Base-by-base conservation (phyloP, 371 early-diverging fungal genomes). In the Chytridium lagenaria region DNA sequence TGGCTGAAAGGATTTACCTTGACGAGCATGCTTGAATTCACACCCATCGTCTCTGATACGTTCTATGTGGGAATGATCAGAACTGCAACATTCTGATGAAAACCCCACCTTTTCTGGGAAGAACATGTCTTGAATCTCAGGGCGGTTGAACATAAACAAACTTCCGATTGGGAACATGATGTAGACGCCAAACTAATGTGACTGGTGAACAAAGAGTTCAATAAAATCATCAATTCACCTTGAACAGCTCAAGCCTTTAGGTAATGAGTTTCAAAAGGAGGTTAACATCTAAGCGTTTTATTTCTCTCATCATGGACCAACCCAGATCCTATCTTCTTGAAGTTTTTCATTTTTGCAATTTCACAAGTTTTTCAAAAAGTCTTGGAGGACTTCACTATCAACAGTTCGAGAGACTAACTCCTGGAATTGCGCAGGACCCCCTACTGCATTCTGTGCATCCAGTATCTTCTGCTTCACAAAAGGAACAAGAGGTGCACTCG, bases 161-260 rank as follows among this genome's bases (percentile, higher is more conserved):
- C 76, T 70, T 0, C 78, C 81, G 36, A 84, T 67, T 1, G 85
- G 85, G 75, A 84, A 84, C 76, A 84, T 74, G 67, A 81, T 81
- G 73, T 84, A 84, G 37, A 84, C 39, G 12, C 80, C 78, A 70
- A 84, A 84, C 78, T 84, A 33, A 10, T 34, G 36, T 26, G 16
- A 52, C 5, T 26, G 34, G 26, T 61, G 12, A 37, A 34, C 61
- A 61, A 31, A 3, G 5, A 23, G 61, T 33, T 34, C 12, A 5
- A 55, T 55, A 26, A 10, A 15, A 5, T 36, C 44, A 44, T 7
- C 12, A 44, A 19, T 37, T 7, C 34, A 61, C 61, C 61, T 61
- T 61, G 37, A 61, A 61, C 31, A 61, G 3, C 61, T 61, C 61
- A 7, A 61, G 36, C 10, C 61, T 61, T 7, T 34, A 26, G 55